Evolutionary conservation across 2,329 filamentous ascomycete genomes (phyloP), one percentile per base, ranked within the genome.

Genomic region (Cercospora zeae-maydis): DNA sequence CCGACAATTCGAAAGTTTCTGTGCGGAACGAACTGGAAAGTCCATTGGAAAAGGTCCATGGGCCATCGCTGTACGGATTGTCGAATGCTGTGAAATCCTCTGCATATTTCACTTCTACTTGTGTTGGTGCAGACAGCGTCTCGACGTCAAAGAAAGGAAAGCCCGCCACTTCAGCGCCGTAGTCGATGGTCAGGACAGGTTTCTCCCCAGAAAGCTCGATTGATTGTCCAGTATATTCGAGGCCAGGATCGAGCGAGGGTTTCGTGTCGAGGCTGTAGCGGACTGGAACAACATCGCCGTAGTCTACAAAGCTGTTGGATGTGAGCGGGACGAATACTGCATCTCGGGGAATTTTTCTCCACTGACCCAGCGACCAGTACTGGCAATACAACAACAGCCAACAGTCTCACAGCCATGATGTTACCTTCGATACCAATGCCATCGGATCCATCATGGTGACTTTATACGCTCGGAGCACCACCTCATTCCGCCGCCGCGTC

Each of bases 1-100:
- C 47, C 0, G 73, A 76, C n/a, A 79, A 37, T 10, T 78, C 73
- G 62, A 79, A 76, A 0, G 77, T 78, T 59, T 79, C 77, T 3
- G 74, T 69, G 1, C 78, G 74, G 59, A 76, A 79, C 1, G 69
- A 72, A 58, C 75, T 78, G 21, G 71, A 67, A 1, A 78, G 68
- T 3, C 65, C 66, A 36, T 69, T 67, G 3, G 61, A 62, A 45
- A 69, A 75, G 1, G 67, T 65, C 63, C 69, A 76, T 0, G 76
- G 76, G 0, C 76, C 76, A 57, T 78, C 76, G 24, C 69, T 66
- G 55, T 71, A 70, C 1, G 68, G 67, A 2, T 70, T 54, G 1
- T 69, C 52, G 4, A 78, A 65, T 0, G 70, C 73, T 24, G 63
- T 58, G 21, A 72, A 76, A 16, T 72, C 68, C 64, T 78, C 76